These are phyloP conservation scores for Lasiosphaeria ovina DNA, from an alignment of 495 filamentous ascomycete genomes.

Conservation along the genomic window DNA sequence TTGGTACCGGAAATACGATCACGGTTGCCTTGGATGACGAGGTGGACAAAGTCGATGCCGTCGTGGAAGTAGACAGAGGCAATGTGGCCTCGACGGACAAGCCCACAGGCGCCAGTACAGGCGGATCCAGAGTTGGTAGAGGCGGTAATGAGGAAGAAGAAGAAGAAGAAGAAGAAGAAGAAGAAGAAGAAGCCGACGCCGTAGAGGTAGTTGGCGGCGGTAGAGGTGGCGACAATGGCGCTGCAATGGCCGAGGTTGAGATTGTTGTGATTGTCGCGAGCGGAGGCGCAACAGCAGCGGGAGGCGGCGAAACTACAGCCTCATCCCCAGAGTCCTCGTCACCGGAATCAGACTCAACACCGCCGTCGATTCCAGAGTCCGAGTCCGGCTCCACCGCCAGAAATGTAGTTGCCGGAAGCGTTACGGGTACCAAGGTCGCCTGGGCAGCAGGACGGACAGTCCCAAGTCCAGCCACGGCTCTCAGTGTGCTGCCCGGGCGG, in stretches of 20 bases:
- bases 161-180: background rate
- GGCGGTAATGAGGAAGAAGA: background rate
- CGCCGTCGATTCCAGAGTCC: conserved; percentile 9
- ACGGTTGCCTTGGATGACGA: background rate
- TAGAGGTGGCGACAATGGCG: background rate
- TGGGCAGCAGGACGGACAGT: background rate
- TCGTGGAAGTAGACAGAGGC: background rate
- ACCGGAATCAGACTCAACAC: conserved; percentile 10
- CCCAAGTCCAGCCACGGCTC: background rate
- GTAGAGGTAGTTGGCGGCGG: background rate
- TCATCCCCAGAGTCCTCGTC: conserved; percentile 9
- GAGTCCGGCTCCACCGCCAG: conserved; percentile 1
- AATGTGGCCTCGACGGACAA: background rate
- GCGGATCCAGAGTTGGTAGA: background rate
- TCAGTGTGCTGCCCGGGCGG: background rate
- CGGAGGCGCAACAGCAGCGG: conserved; percentile 1
- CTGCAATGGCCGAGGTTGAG: background rate
- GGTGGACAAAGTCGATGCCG: conserved; percentile 3
- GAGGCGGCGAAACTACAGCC: background rate
- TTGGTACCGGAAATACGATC: background rate
- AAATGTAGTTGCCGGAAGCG: background rate
- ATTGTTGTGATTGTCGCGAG: background rate
- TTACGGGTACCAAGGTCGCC: background rate
- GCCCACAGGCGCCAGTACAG: background rate
- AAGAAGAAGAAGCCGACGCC: background rate